Evolutionary conservation across 2,329 filamentous ascomycete genomes (phyloP).

Genomic region (Pestalotiopsis sp.): DNA sequence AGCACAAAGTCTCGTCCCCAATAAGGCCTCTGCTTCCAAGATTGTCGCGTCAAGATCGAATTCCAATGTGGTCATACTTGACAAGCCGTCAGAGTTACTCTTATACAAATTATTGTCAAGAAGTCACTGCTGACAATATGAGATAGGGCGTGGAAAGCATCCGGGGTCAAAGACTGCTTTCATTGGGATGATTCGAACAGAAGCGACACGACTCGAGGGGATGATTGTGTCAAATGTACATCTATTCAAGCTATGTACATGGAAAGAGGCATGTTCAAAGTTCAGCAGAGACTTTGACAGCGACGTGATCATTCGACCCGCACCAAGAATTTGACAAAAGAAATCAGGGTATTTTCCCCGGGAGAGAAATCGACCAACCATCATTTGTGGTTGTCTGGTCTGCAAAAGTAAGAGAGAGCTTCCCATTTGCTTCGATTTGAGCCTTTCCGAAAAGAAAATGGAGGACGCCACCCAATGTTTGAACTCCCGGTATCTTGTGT

Average conservation of each 20-base stretch:
- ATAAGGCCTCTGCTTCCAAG: too few relatives aligned
- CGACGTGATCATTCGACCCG: neutral
- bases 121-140: too few relatives aligned
- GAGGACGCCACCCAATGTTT: constrained; percentile 5
- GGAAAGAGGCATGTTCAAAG: neutral
- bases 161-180: too few relatives aligned
- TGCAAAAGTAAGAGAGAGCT: neutral
- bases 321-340: constrained; percentile 4
- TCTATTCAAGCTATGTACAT: constrained; percentile 7
- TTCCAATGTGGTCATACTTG: too few relatives aligned
- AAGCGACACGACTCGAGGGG: neutral
- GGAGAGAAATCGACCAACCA: neutral
- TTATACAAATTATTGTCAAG: too few relatives aligned
- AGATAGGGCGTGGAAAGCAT: too few relatives aligned
- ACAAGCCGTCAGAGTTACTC: too few relatives aligned
- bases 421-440: neutral
- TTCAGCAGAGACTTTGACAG: neutral
- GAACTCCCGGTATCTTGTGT: neutral
- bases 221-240: neutral
- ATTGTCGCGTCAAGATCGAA: too few relatives aligned
- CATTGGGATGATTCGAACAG: too few relatives aligned
- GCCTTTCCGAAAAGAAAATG: neutral
- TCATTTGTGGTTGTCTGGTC: neutral
- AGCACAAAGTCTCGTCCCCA: too few relatives aligned
- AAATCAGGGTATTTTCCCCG: neutral